These are phyloP conservation scores for Amanita fuliginea DNA, from an alignment of 768 basidiomycete genomes.

Conservation along the genomic window DNA sequence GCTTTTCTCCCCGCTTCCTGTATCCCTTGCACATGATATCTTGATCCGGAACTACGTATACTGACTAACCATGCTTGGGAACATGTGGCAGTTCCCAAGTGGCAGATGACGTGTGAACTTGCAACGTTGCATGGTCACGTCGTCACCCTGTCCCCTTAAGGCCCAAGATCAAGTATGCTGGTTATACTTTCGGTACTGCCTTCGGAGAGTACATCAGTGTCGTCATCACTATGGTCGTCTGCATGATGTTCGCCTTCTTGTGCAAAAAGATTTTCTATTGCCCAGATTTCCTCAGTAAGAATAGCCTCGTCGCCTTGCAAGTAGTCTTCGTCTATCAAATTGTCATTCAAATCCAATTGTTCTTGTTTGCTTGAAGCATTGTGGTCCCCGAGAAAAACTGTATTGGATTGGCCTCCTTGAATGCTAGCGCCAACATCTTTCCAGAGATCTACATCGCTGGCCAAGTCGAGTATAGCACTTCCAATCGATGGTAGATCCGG, in stretches of 20 bases:
- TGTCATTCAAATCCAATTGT: not conserved
- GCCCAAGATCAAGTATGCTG: not conserved
- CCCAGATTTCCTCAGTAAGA: not conserved
- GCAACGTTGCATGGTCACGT: not conserved
- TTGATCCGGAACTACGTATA: not conserved
- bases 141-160: not conserved
- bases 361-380: not conserved
- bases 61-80: not conserved
- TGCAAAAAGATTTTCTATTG: conserved; percentile 1
- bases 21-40: not conserved
- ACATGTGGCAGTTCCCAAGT: conserved; percentile 4
- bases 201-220: not conserved
- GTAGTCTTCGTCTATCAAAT: not conserved
- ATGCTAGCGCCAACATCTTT: not conserved
- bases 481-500: not conserved
- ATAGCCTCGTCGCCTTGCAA: not conserved
- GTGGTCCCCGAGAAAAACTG: not conserved
- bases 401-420: not conserved
- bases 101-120: conserved; percentile 2
- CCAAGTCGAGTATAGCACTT: not conserved
- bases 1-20: not conserved
- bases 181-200: not conserved
- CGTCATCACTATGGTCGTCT: not conserved
- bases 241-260: not conserved
- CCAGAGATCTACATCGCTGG: not conserved